These are phyloP conservation scores for Elsinoe fawcettii DNA, from an alignment of 2,329 filamentous ascomycete genomes.

Conservation along the genomic window DNA sequence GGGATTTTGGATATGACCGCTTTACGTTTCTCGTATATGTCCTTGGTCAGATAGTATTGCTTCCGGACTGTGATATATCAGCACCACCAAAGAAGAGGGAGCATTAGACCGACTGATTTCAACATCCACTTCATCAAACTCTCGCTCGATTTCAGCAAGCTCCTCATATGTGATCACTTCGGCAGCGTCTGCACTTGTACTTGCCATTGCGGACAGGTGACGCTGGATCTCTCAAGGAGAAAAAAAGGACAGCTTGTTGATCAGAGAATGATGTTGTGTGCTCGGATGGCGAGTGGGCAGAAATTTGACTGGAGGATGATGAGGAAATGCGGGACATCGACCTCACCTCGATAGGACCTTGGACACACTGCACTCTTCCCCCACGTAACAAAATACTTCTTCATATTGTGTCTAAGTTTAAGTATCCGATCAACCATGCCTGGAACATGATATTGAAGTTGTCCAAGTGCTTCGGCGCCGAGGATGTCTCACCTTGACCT, in stretches of 20 bases:
- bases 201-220: neutral
- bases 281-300: neutral
- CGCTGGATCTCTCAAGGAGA: neutral
- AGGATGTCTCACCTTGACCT: no score
- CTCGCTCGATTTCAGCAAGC: slow-evolving; percentile 69
- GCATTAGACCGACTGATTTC: slow-evolving; percentile 61
- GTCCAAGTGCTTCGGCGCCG: no score
- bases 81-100: slow-evolving; percentile 18
- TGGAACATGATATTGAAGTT: no score
- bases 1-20: slow-evolving; percentile 63
- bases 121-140: slow-evolving; percentile 75
- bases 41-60: slow-evolving; percentile 58
- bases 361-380: no score
- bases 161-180: slow-evolving; percentile 54
- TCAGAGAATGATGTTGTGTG: neutral
- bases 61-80: slow-evolving; percentile 53
- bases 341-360: neutral
- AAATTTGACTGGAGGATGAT: neutral
- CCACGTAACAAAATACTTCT: no score
- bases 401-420: no score
- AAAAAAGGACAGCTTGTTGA: neutral
- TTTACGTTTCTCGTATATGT: slow-evolving; percentile 70
- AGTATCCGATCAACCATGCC: no score
- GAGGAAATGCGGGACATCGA: neutral
- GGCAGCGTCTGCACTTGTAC: neutral